Base-by-base conservation (phyloP, 2,329 filamentous ascomycete genomes). In the Ophiocordyceps robertsii region DNA sequence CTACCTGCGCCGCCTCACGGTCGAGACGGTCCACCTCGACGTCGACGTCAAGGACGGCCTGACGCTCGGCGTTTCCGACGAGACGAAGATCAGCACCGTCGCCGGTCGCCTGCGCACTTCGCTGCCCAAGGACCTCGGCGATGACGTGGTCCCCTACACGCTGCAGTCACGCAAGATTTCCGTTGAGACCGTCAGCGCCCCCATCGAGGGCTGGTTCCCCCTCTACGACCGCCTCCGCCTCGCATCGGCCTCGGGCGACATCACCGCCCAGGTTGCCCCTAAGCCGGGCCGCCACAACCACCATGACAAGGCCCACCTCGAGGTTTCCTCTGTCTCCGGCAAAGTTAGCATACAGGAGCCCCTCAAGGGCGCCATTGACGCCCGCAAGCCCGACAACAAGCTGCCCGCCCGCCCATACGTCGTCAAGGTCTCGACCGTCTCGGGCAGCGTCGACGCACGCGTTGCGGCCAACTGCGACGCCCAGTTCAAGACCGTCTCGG, bases 141-240 rank as follows among this genome's bases (percentile, higher is more conserved):
- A 57, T 17, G 49, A 47, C 14, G 43, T 53, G 11, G 46, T 52
- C 9, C 56, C 63, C 1, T 73, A 68, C 53, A 47, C 49, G 7
- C 55, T 76, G 38, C 54, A 64, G 43, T 66, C 67, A 1, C 62
- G 67, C 29, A 50, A 61, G 40, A 64, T 70, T 43, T 52, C 59
- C 27, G 59, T 69, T 13, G 48, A 53, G 24, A 69, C 70, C 16
- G 61, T 63, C 3, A 63, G 68, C 1, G 68, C 68, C 8, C 40
- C 54, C 13, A 64, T 77, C 46, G 45, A 46, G 13, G 73, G 73
- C 29, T 64, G 62, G 53, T 75, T 69, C 59, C 69, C 72, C 1
- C 58, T 76, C 1, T 69, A 67, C 51, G 68, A 74, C 49, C 54
- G 63, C 29, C 62, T 77, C 12, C 56, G 59, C 16, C 53, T 75